Percentiles rank a stretch among this genome's conserved stretches.
Evolutionary conservation across 768 basidiomycete species (phyloP).

Genomic region (Coprinopsis marcescibilis): DNA sequence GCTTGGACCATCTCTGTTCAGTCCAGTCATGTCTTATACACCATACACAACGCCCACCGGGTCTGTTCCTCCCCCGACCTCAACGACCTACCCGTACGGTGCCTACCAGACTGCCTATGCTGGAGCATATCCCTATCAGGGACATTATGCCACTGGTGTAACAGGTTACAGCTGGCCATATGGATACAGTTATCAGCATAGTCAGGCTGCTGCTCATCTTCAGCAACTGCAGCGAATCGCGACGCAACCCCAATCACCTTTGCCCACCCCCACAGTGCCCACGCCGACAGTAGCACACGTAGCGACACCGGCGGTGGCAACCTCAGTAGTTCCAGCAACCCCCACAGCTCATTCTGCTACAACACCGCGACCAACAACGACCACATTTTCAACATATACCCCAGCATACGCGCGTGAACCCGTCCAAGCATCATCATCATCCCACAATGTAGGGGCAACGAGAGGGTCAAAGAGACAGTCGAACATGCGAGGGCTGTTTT

Average conservation of each 20-base stretch:
- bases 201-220: conserved; percentile 33
- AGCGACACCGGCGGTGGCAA: conserved; percentile 10
- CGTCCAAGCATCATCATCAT: conserved; percentile 27
- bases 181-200: conserved; percentile 55
- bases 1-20: conserved; percentile 1
- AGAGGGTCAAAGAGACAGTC: conserved; percentile 58
- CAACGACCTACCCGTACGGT: conserved; percentile 60
- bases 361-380: conserved; percentile 30
- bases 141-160: conserved; percentile 56
- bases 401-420: conserved; percentile 48
- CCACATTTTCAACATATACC: conserved; percentile 54
- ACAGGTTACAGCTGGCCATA: conserved; percentile 74
- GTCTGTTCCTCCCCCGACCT: conserved; percentile 38
- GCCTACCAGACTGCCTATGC: conserved; percentile 53
- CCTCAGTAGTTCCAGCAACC: conserved; percentile 16
- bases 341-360: conserved; percentile 23
- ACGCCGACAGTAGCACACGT: too few species aligned
- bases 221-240: conserved; percentile 19
- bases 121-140: conserved; percentile 46
- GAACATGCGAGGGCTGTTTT: conserved; percentile 68
- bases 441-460: conserved; percentile 19
- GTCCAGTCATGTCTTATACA: conserved; percentile 17
- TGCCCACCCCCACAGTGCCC: too few species aligned
- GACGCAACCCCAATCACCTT: conserved; percentile 22
- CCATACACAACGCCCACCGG: conserved; percentile 27